Evolutionary conservation across 352 stramenopile species (phyloP), one percentile per base, ranked within the genome.

Genomic region (Pythium folliculosum): DNA sequence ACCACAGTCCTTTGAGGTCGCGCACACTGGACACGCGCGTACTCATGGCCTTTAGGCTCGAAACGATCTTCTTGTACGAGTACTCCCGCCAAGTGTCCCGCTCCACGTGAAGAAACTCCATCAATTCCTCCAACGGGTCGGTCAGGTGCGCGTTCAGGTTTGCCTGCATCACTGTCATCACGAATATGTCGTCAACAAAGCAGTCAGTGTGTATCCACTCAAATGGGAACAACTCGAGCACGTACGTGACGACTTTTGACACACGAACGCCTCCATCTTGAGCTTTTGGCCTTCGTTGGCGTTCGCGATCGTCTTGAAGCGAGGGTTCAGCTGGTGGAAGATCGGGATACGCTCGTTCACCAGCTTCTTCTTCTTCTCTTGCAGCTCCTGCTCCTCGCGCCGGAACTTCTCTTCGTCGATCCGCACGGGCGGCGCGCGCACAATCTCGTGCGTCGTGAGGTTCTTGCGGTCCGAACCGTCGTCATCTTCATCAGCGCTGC

Each of bases 61-160:
- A 82, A 4, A 91, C 72, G 17, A 90, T 72, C 84, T 91, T 91
- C 78, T 93, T 95, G 71, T 95, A 92, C 70, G 86, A 90, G 52
- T 91, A 92, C 56, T 89, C 82, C 19, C 87, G 72, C 87, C 87
- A 93, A 27, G 89, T 76, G 54, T 93, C 85, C 17, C 73, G 72
- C 56, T 95, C 87, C 12, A 91, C 82, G 25, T 88, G 74, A 5
- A 95, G 63, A 65, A 87, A 95, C 71, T 90, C 83, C 73, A 95
- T 91, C 35, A 95, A 76, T 53, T 93, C 82, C 64, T 95, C 82
- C 5, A 93, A 60, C 30, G 82, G 84, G 32, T 82, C 81, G 0
- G 84, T 95, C 67, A 95, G 67, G 67, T 93, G 87, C 10, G 81
- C 73, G 48, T 95, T 95, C 47, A 91, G 49, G 52, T 93, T 95